Base-by-base conservation (phyloP, 345 rosid genomes). In the Citrus maxima region DNA sequence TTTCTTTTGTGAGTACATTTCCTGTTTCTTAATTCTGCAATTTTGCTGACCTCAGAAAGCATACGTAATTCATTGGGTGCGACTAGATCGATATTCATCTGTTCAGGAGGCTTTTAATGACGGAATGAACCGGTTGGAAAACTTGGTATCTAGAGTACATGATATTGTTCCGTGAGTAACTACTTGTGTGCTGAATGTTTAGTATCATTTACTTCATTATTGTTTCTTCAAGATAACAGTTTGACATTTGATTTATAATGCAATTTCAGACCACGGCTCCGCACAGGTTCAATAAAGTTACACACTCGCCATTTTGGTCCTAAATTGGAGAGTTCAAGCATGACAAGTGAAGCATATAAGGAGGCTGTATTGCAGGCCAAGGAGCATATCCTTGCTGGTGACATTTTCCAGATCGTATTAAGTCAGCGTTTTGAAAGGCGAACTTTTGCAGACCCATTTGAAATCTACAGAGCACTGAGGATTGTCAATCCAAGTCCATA, bases 401-500 rank as follows among this genome's bases (percentile, higher is more conserved):
- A 95, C 79, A 95, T 95, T 78, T 95, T 95, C 80, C 98, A 95
- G 89, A 95, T 95, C 73, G 99, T 95, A 62, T 87, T 95, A 80
- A 95, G 98, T 82, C 98, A 95, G 84, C 93, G 97, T 62, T 95
- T 95, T 86, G 97, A 93, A 73, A 89, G 95, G 71, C 83, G 94
- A 73, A 95, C 98, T 59, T 95, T 88, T 82, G 98, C 97, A 4
- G 99, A 95, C 32, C 99, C 98, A 37, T 95, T 95, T 90, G 98
- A 95, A 86, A 84, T 95, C 61, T 95, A 93, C 73, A 88, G 97
- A 87, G 91, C 97, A 18, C 86, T 95, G 81, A 92, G 99, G 85
- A 88, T 95, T 76, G 96, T 95, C 68, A 95, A 95, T 87, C 98
- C 99, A 46, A 95, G 98, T 81, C 99, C 99, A 1, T 91, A 91